These are phyloP conservation scores for Venustampulla echinocandica DNA, from an alignment of 495 filamentous ascomycete species.

Conservation along the genomic window DNA sequence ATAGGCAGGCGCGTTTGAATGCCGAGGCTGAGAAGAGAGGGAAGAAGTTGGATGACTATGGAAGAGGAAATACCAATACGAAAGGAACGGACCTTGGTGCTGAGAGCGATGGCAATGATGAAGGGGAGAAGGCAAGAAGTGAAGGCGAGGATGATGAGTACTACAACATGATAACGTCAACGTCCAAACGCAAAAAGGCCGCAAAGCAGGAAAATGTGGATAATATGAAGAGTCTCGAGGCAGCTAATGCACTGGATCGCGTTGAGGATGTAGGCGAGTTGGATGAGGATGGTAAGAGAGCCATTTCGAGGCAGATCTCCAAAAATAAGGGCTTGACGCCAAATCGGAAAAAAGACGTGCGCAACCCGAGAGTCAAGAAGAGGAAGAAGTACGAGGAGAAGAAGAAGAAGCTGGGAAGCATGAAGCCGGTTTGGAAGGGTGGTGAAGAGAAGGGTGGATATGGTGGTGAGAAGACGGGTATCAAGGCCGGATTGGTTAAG, in stretches of 20 bases:
- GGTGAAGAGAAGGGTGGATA: slow-evolving; percentile 84
- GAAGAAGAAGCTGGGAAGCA: slow-evolving; percentile 85
- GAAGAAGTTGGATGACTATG: slow-evolving; percentile 45
- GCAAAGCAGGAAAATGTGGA: slow-evolving; percentile 44
- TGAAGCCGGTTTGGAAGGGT: slow-evolving; percentile 76
- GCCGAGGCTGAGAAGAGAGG: slow-evolving; percentile 80
- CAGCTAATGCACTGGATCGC: slow-evolving; percentile 35
- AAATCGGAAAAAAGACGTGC: slow-evolving; percentile 79
- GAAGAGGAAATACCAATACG: slow-evolving; percentile 47
- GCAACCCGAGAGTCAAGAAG: slow-evolving; percentile 98
- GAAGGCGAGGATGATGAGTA: slow-evolving; percentile 69
- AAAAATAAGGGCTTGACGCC: slow-evolving; percentile 95
- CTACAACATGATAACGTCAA: slow-evolving; percentile 75
- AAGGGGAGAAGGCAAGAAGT: slow-evolving; percentile 32
- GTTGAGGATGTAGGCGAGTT: slow-evolving; percentile 55
- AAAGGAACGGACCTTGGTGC: slow-evolving; percentile 36
- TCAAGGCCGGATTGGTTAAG: slow-evolving; percentile 88
- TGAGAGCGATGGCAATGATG: slow-evolving; percentile 55
- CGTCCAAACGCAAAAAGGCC: slow-evolving; percentile 60
- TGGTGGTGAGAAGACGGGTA: slow-evolving; percentile 86
- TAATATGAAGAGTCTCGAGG: slow-evolving; percentile 35
- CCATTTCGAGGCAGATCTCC: slow-evolving; percentile 83
- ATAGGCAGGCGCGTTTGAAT: slow-evolving; percentile 76
- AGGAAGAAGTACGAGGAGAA: slow-evolving; percentile 85
- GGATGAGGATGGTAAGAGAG: slow-evolving; percentile 70